These are phyloP conservation scores for Camelina laxa DNA, from an alignment of 345 rosid species.

Conservation along the genomic window DNA sequence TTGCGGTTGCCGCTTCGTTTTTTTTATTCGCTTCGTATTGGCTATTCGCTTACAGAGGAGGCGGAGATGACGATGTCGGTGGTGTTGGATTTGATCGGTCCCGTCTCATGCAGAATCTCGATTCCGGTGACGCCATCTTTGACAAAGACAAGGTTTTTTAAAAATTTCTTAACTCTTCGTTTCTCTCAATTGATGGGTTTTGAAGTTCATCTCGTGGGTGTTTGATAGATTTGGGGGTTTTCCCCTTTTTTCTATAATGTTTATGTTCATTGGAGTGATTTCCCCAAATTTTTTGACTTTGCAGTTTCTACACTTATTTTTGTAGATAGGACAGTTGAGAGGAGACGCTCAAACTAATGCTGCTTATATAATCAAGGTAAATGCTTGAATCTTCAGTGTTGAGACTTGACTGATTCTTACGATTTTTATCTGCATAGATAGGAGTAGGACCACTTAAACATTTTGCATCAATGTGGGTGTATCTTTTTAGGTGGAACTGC, in stretches of 20 bases:
- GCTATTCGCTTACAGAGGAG: conserved; percentile 55
- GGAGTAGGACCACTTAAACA: background rate
- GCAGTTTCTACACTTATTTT: conserved; percentile 86
- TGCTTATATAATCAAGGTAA: conserved; percentile 58
- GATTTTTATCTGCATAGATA: background rate
- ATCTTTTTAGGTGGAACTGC: conserved; percentile 71
- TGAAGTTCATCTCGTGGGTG: conserved; percentile 3
- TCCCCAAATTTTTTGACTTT: conserved; percentile 62
- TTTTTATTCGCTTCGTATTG: conserved; percentile 67
- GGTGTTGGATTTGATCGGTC: conserved; percentile 54
- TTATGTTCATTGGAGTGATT: conserved; percentile 66
- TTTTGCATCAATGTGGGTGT: conserved; percentile 6
- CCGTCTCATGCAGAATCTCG: conserved; percentile 47
- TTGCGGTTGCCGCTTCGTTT: conserved; percentile 65
- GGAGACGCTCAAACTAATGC: conserved; percentile 72
- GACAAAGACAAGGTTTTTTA: conserved; percentile 70
- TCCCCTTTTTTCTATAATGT: no score
- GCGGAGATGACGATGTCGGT: conserved; percentile 43
- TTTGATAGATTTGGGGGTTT: conserved; percentile 1
- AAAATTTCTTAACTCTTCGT: background rate
- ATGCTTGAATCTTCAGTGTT: background rate
- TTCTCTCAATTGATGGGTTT: background rate
- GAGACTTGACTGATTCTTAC: background rate
- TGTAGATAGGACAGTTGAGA: conserved; percentile 76
- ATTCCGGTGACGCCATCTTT: conserved; percentile 50